Evolutionary conservation across 2,329 filamentous ascomycete species (phyloP), one percentile per base, ranked within the genome.

Genomic region (Chalaropsis thielavioides): DNA sequence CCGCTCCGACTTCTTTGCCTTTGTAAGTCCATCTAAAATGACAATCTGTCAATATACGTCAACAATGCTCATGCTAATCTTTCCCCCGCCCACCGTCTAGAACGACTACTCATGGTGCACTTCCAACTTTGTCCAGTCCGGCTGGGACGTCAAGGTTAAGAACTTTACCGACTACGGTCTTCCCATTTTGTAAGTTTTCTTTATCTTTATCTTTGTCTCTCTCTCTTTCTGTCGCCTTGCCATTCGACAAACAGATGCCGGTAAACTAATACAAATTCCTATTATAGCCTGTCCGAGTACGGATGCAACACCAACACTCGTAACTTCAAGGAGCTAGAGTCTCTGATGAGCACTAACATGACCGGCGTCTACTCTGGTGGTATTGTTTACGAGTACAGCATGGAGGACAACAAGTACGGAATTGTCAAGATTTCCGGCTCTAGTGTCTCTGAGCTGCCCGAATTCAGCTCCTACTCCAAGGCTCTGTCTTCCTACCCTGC

Each of bases 331-430:
- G 92, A 96, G 78, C 77, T 96, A 63, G 75, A 76, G 60, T 81
- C 92, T 58, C 80, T 99, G 66, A 97, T 96, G 86, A 83, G 79
- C 76, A 76, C 75, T 22, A 74, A 96, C 67, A 97, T 97, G 92
- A 91, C 87, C 7, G 70, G 75, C 19, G 91, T 96, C 71, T 97
- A 96, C 83, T 96, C 92, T 49, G 94, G 94, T 71, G 94, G 94
- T 74, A 83, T 99, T 46, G 89, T 96, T 75, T 99, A 96, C 78
- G 92, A 97, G 77, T 99, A 96, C 80, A 86, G 88, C 10, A 78
- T 88, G 72, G 90, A 95, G 76, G 80, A 81, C 68, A 90, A 86
- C 77, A 80, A 86, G 58, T 97, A 85, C 75, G 92, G 92, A 69
- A 86, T 95, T 67, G 90, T 92, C 72, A 76, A 83, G 66, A 79